Conservation (phyloP, 1,284 basidiomycete species). For the Sanghuangporus sanghuang region DNA sequence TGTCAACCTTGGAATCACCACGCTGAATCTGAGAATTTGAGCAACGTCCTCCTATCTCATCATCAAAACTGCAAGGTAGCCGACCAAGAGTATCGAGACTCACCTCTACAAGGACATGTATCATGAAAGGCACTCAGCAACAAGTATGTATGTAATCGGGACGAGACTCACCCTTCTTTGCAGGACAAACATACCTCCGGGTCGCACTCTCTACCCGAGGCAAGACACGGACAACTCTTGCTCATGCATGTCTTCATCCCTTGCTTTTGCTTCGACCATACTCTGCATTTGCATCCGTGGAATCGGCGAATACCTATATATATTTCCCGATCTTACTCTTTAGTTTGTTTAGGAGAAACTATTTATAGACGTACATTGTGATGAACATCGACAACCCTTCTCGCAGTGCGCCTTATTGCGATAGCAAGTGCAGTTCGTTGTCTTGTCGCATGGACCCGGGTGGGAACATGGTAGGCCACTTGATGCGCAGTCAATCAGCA, state of each 20-base stretch:
- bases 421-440: constrained; percentile 32
- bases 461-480: constrained; percentile 32
- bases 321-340: background rate
- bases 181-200: constrained; percentile 31
- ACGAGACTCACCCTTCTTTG: constrained; percentile 29
- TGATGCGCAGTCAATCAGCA: background rate
- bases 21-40: constrained; percentile 39
- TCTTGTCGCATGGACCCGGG: constrained; percentile 32
- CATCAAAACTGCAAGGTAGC: background rate
- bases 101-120: constrained; percentile 11
- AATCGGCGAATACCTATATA: constrained; percentile 39
- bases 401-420: constrained; percentile 33
- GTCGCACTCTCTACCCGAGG: constrained; percentile 37
- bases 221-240: constrained; percentile 40
- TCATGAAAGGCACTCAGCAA: constrained; percentile 11
- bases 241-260: constrained; percentile 23
- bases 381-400: constrained; percentile 34
- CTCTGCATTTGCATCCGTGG: constrained; percentile 37
- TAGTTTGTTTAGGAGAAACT: no score
- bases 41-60: constrained; percentile 28
- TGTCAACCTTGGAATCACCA: constrained; percentile 34
- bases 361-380: constrained; percentile 26
- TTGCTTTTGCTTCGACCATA: constrained; percentile 14
- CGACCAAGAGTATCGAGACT: background rate
- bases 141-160: background rate